These are phyloP conservation scores for Exobasidium cylindrosporum DNA, from an alignment of 1,284 basidiomycete genomes.

Conservation along the genomic window DNA sequence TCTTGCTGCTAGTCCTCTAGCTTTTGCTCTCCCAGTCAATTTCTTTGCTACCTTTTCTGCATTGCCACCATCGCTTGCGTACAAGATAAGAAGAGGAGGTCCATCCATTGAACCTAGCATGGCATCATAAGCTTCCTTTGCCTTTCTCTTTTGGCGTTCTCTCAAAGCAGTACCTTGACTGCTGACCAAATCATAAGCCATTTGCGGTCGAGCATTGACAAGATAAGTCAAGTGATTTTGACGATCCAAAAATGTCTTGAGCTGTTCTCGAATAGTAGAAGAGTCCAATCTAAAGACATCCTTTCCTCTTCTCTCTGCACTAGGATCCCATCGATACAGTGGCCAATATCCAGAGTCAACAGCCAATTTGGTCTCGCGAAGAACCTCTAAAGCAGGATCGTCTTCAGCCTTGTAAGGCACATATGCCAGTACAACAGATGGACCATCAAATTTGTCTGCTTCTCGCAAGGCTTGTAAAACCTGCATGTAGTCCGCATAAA, in stretches of 20 bases:
- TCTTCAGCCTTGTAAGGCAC: conserved; percentile 76
- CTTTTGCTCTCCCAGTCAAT: conserved; percentile 76
- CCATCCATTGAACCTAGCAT: conserved; percentile 82
- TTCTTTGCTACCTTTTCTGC: conserved; percentile 95
- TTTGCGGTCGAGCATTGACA: conserved; percentile 69
- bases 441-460: conserved; percentile 84
- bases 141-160: conserved; percentile 77
- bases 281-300: conserved; percentile 86
- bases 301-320: conserved; percentile 69
- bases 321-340: conserved; percentile 94
- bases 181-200: conserved; percentile 79
- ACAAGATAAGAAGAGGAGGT: conserved; percentile 82
- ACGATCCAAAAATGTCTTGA: conserved; percentile 91
- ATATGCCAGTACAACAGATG: conserved; percentile 89
- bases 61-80: conserved; percentile 88
- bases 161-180: conserved; percentile 80
- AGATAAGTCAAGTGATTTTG: conserved; percentile 95
- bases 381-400: conserved; percentile 74
- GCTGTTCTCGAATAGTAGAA: conserved; percentile 86
- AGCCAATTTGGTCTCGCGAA: conserved; percentile 95
- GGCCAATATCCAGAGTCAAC: conserved; percentile 98
- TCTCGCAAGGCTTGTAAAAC: conserved; percentile 89
- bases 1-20: conserved; percentile 72
- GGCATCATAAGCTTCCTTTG: conserved; percentile 79
- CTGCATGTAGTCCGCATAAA: conserved; percentile 92